These are phyloP conservation scores for Epithemia pelagica DNA, from an alignment of 108 stramenopile species.

Conservation along the genomic window DNA sequence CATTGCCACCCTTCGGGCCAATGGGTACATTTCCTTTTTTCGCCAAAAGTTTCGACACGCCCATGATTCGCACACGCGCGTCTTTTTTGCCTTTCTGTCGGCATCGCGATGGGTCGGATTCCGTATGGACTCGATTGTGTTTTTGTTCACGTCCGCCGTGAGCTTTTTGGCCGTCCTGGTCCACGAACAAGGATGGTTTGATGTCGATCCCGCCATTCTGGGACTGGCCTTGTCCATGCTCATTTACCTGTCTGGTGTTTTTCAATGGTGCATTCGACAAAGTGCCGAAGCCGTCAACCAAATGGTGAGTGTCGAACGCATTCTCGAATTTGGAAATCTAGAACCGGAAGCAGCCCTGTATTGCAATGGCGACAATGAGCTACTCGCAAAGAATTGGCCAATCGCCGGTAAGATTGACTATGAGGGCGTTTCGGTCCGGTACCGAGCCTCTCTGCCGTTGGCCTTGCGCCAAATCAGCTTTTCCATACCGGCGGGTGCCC, in stretches of 20 bases:
- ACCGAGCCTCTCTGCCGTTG: constrained; percentile 65
- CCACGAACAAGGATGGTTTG: constrained; percentile 38
- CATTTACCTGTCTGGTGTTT: constrained; percentile 54
- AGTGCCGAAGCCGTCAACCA: constrained; percentile 88
- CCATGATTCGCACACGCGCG: constrained; percentile 74
- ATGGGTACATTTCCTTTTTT: constrained; percentile 47
- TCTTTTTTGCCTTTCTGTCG: constrained; percentile 81
- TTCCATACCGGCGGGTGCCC: constrained; percentile 54
- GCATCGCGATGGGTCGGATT: constrained; percentile 87
- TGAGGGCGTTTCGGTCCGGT: constrained; percentile 55
- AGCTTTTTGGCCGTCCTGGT: constrained; percentile 75
- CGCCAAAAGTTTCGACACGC: constrained; percentile 48
- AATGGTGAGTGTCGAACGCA: constrained; percentile 88
- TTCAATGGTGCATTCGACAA: constrained; percentile 77
- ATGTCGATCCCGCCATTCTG: constrained; percentile 69
- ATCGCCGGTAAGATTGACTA: constrained; percentile 54
- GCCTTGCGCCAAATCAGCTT: constrained; percentile 61
- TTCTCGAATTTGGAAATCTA: constrained; percentile 56
- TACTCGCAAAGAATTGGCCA: constrained; percentile 49
- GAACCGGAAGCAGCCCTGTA: constrained; percentile 59
- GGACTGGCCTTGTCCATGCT: constrained; percentile 68
- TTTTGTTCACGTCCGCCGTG: constrained; percentile 53
- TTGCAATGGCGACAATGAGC: constrained; percentile 30
- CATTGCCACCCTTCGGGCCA: constrained; percentile 86
- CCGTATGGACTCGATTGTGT: constrained; percentile 78